These are phyloP conservation scores for Fusarium coffeatum DNA, from an alignment of 2,329 filamentous ascomycete species.

Conservation along the genomic window DNA sequence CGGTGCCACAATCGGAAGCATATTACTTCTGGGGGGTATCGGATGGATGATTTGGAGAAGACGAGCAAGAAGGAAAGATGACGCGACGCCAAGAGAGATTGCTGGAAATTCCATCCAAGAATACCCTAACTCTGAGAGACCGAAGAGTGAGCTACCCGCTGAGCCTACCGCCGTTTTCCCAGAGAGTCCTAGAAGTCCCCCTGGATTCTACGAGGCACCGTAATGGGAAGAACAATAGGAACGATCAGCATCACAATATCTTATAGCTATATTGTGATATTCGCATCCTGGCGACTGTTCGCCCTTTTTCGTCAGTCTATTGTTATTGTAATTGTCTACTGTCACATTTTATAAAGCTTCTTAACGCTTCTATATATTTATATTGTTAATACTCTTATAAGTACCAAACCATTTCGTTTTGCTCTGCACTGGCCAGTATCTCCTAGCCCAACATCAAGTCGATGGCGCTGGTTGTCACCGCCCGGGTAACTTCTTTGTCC, in stretches of 20 bases:
- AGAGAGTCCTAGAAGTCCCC: neutral
- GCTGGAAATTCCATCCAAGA: neutral
- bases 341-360: too few species aligned
- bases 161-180: neutral
- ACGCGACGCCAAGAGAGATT: neutral
- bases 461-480: too few species aligned
- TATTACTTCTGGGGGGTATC: neutral
- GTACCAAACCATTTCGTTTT: too few species aligned
- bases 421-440: too few species aligned
- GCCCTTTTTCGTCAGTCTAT: too few species aligned
- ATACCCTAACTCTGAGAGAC: neutral
- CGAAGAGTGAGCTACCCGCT: slow-evolving; percentile 10
- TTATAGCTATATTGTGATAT: too few species aligned
- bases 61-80: neutral
- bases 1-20: neutral
- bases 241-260: neutral
- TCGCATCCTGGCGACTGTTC: too few species aligned
- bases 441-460: too few species aligned
- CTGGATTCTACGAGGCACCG: neutral
- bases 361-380: too few species aligned
- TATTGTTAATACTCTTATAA: too few species aligned
- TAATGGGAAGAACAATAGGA: neutral
- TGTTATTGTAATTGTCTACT: too few species aligned
- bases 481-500: too few species aligned
- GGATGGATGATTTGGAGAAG: neutral